Conservation (phyloP, 1,139 yeast species). For the Nakaseomyces uthaithaninus region DNA sequence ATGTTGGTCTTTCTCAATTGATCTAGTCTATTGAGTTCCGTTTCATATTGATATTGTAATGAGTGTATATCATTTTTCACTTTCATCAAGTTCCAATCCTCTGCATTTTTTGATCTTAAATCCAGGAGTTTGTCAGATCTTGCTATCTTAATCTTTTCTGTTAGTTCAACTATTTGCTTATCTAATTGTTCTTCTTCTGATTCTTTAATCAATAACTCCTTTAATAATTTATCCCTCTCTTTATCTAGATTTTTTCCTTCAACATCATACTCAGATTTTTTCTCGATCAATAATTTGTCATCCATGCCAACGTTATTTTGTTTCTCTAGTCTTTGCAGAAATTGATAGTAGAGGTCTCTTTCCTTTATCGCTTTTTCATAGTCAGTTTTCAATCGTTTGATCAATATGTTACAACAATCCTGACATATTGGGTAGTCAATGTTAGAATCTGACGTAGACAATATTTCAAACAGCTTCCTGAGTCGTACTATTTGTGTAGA, state of each 20-base stretch:
- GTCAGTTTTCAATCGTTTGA: conserved; percentile 59
- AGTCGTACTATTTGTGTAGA: conserved; percentile 41
- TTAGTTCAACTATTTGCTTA: conserved; percentile 27
- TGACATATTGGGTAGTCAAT: conserved; percentile 84
- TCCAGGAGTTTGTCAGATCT: conserved; percentile 37
- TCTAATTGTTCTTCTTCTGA: conserved; percentile 35
- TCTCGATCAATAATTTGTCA: neutral
- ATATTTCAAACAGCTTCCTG: conserved; percentile 56
- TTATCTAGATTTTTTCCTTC: conserved; percentile 34
- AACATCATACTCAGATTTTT: neutral
- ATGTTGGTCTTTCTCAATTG: conserved; percentile 67
- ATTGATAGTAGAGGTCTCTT: conserved; percentile 67
- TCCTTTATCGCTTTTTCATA: conserved; percentile 72
- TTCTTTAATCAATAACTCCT: conserved; percentile 31
- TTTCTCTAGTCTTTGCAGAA: conserved; percentile 58
- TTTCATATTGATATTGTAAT: conserved; percentile 52
- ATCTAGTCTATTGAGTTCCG: conserved; percentile 57
- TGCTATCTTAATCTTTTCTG: conserved; percentile 33
- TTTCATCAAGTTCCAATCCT: conserved; percentile 43
- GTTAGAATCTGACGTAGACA: conserved; percentile 55
- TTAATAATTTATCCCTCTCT: conserved; percentile 34
- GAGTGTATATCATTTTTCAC: conserved; percentile 50
- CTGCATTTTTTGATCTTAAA: conserved; percentile 42
- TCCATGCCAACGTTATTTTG: conserved; percentile 41
- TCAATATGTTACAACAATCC: conserved; percentile 67